A percentile compares a stretch with the other conserved stretches of the same genome.
phyloP scores from a whole-genome alignment of 192 early-diverging fungal species.

The Borealophlyctis nickersoniae region DNA sequence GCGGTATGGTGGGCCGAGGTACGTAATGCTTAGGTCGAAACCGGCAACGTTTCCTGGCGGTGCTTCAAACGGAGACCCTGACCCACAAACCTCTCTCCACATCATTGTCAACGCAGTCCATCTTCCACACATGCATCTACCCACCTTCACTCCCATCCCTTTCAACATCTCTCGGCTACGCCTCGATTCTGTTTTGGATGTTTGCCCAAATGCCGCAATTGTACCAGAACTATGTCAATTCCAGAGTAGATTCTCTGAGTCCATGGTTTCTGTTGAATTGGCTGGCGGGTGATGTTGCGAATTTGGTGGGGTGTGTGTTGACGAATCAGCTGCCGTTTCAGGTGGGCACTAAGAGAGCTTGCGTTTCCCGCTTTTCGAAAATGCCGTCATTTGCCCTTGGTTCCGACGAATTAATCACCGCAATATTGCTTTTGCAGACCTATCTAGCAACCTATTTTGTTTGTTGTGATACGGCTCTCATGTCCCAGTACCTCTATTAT shows the following conservation, averaged over 20 bases:
- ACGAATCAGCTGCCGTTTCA: constrained; percentile 79
- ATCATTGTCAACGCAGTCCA: constrained; percentile 1
- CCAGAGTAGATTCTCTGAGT: constrained; percentile 49
- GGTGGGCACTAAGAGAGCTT: too few species aligned
- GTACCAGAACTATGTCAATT: constrained; percentile 49
- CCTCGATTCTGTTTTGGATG: constrained; percentile 65
- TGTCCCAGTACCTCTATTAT: constrained; percentile 41
- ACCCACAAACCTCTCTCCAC: not conserved
- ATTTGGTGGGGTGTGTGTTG: constrained; percentile 66
- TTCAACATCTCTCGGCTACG: constrained; percentile 49
- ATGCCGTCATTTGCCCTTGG: too few species aligned
- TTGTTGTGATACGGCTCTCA: constrained; percentile 31
- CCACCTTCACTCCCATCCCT: not conserved
- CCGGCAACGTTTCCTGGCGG: too few species aligned
- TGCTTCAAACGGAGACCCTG: too few species aligned
- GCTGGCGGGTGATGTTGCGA: constrained; percentile 70
- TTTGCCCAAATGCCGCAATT: constrained; percentile 73
- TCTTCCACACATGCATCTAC: constrained; percentile 14
- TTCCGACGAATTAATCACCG: too few species aligned
- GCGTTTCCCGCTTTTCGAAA: too few species aligned
- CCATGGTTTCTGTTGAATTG: constrained; percentile 61
- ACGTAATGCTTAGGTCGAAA: too few species aligned
- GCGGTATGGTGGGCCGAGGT: too few species aligned
- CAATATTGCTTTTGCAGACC: constrained; percentile 34
- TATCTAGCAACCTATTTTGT: constrained; percentile 55